These are phyloP conservation scores for Rhododendron williamsianum DNA, from an alignment of 148 eudicot species.

Conservation along the genomic window DNA sequence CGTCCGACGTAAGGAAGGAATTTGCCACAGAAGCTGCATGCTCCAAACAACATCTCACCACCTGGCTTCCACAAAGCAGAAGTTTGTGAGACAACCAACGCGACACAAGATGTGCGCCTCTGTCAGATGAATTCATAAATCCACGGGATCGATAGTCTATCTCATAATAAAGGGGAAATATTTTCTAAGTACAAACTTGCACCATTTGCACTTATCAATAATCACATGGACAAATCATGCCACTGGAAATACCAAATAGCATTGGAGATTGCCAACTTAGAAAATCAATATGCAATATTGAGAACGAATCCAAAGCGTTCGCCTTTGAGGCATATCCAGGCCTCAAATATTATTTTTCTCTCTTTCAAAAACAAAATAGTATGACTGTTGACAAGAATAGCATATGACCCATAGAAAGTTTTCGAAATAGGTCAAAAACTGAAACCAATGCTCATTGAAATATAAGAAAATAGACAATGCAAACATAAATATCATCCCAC, in stretches of 20 bases:
- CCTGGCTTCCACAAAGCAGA: slow-evolving; percentile 25
- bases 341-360: background rate
- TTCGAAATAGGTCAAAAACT: background rate
- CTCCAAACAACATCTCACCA: slow-evolving; percentile 74
- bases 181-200: background rate
- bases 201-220: background rate
- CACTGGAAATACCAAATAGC: background rate
- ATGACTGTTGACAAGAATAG: background rate
- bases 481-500: background rate
- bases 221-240: background rate
- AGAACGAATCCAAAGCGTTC: background rate
- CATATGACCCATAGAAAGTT: background rate
- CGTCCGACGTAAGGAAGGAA: slow-evolving; percentile 66
- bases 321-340: background rate
- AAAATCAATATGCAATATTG: background rate
- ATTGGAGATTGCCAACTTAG: background rate
- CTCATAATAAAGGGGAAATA: background rate
- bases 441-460: background rate
- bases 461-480: background rate
- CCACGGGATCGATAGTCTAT: background rate
- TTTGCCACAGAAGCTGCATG: slow-evolving; percentile 67
- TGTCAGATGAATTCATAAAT: background rate
- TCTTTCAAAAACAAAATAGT: background rate
- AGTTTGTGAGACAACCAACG: background rate
- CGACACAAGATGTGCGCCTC: background rate